Conservation (phyloP, 2,329 filamentous ascomycete species). For the Fusarium domesticum region DNA sequence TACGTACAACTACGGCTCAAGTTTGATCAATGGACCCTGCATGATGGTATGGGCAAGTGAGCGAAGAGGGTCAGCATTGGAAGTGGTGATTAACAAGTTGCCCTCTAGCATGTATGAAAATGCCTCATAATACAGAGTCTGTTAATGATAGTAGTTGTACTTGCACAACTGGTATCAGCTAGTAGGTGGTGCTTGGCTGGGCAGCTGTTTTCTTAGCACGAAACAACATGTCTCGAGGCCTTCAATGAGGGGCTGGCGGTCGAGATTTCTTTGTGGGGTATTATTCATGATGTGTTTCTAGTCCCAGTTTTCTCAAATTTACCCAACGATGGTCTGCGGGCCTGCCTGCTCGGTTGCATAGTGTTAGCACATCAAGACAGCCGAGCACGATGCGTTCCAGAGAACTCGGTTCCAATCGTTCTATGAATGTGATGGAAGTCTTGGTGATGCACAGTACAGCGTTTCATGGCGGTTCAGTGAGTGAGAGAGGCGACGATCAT, state of each 20-base stretch:
- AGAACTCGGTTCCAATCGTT: no score
- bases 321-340: conserved; percentile 6
- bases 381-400: no score
- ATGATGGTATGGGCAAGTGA: conserved; percentile 9
- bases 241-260: not conserved
- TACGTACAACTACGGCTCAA: not conserved
- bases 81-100: not conserved
- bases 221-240: not conserved
- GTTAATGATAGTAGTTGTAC: not conserved
- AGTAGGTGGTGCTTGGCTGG: not conserved
- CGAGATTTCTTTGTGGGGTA: conserved; percentile 4
- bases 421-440: no score
- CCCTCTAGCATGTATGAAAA: conserved; percentile 11
- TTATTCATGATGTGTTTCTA: not conserved
- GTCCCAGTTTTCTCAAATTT: conserved; percentile 7
- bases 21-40: conserved; percentile 25
- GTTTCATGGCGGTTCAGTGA: no score
- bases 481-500: conserved; percentile 19
- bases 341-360: no score
- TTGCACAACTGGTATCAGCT: not conserved
- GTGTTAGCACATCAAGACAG: no score
- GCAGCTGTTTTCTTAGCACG: not conserved
- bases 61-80: conserved; percentile 12
- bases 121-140: conserved; percentile 10
- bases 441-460: no score